Evolutionary conservation across 163 green algal genomes (phyloP).

Genomic region (Scenedesmus sp.): DNA sequence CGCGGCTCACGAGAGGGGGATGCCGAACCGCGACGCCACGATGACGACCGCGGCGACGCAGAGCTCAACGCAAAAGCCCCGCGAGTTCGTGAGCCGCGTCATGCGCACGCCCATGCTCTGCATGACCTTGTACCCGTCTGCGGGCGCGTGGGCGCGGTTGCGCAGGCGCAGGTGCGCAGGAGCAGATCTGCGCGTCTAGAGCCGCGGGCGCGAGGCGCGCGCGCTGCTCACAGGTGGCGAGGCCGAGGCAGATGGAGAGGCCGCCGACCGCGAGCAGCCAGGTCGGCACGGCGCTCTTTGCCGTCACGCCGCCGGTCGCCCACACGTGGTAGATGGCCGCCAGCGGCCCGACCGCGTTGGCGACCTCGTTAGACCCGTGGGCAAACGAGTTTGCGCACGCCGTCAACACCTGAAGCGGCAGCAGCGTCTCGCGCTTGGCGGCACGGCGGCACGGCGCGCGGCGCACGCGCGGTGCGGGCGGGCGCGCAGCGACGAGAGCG

Average conservation of each 20-base stretch:
- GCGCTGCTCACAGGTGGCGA: constrained; percentile 52
- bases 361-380: constrained; percentile 54
- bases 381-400: constrained; percentile 59
- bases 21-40: constrained; percentile 49
- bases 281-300: constrained; percentile 38
- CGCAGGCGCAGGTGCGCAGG: background rate
- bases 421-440: too few species aligned
- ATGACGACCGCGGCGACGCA: constrained; percentile 51
- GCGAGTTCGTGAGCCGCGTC: constrained; percentile 47
- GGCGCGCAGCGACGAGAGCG: background rate
- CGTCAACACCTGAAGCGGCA: constrained; percentile 62
- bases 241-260: constrained; percentile 53
- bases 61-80: constrained; percentile 55
- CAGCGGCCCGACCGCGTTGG: constrained; percentile 47
- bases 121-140: constrained; percentile 60
- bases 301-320: background rate
- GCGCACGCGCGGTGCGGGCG: background rate
- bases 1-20: constrained; percentile 65
- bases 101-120: constrained; percentile 51
- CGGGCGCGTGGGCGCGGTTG: too few species aligned
- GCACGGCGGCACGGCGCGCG: background rate
- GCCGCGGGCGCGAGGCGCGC: too few species aligned
- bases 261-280: constrained; percentile 59
- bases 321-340: constrained; percentile 55
- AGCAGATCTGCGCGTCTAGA: too few species aligned